Base-by-base conservation (phyloP, 495 filamentous ascomycete genomes). In the Schizothecium vesticola region DNA sequence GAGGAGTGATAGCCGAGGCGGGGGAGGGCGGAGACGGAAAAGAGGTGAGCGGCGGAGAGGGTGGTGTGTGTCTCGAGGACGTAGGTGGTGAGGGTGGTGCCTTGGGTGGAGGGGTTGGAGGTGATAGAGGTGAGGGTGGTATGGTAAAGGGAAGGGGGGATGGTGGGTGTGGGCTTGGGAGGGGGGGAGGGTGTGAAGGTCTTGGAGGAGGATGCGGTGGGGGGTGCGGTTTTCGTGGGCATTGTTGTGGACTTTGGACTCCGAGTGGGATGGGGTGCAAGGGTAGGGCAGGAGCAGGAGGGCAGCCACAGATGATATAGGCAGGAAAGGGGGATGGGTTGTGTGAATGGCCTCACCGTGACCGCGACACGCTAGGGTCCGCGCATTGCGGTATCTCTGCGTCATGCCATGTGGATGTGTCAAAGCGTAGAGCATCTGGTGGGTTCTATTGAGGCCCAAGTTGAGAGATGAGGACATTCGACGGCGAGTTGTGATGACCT, bases 21-120 rank as follows among this genome's bases (percentile, higher is more conserved):
- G 1, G 61, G 59, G 0, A 83, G 72, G 3, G 74, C 74, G 0
- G 61, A 29, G 23, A 63, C 60, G 24, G 80, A 72, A 43, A 79
- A 81, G 13, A 21, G 22, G 60, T 80, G 79, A 19, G 81, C 80
- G 0, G 78, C 71, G 0, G 65, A 13, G 1, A 80, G 70, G 33
- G 64, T 73, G 10, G 76, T 78, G 70, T 80, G 79, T 0, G 81
- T 81, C 22, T 72, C 77, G 1, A 83, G 75, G 31, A 81, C 74
- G 71, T 77, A 75, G 33, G 76, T 73, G 10, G 22, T 68, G 5
- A 69, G 69, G 22, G 67, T 79, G n/a, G 74, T 67, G 26, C 78
- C 77, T 0, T 69, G 76, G 25, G 76, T 76, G 62, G 77, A 72
- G 36, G 56, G 60, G 61, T 73, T 72, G 64, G 65, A 76, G 66